Conservation (phyloP, 2,329 filamentous ascomycete species). For the Diplocarpon mali region DNA sequence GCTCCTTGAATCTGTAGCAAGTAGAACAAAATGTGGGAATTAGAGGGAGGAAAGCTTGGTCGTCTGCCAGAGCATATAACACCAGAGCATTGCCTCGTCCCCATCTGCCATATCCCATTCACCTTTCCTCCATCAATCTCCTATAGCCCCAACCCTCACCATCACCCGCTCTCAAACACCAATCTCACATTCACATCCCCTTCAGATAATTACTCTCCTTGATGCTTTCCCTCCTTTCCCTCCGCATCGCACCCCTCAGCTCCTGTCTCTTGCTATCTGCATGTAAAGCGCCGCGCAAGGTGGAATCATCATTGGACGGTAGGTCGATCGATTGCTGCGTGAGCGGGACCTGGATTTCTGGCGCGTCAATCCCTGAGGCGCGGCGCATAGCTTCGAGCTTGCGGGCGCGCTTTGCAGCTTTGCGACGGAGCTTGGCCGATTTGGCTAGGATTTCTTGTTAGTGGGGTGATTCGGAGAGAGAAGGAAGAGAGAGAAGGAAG, state of each 20-base stretch:
- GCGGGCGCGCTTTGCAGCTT: constrained; percentile 56
- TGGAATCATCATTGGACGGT: constrained; percentile 32
- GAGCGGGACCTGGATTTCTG: constrained; percentile 60
- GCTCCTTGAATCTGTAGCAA: no score
- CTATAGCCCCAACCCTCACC: neutral
- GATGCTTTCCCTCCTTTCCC: constrained; percentile 63
- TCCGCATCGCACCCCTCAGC: constrained; percentile 60
- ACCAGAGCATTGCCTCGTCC: no score
- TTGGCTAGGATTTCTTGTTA: constrained; percentile 45
- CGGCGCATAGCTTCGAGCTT: constrained; percentile 46
- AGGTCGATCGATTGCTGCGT: constrained; percentile 72
- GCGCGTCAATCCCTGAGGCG: constrained; percentile 50
- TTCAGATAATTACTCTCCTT: constrained; percentile 82
- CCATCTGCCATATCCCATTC: neutral
- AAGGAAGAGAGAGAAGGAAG: no score
- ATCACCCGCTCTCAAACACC: neutral
- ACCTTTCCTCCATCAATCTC: neutral
- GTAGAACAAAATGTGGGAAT: no score
- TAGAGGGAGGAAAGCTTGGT: no score
- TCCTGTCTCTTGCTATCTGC: constrained; percentile 44
- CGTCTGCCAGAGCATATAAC: no score
- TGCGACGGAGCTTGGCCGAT: constrained; percentile 68
- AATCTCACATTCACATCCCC: constrained; percentile 42
- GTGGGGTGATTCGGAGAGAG: neutral
- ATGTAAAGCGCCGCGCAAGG: constrained; percentile 31